Conservation (phyloP, 2,329 filamentous ascomycete genomes). For the Acrocalymma vagum region DNA sequence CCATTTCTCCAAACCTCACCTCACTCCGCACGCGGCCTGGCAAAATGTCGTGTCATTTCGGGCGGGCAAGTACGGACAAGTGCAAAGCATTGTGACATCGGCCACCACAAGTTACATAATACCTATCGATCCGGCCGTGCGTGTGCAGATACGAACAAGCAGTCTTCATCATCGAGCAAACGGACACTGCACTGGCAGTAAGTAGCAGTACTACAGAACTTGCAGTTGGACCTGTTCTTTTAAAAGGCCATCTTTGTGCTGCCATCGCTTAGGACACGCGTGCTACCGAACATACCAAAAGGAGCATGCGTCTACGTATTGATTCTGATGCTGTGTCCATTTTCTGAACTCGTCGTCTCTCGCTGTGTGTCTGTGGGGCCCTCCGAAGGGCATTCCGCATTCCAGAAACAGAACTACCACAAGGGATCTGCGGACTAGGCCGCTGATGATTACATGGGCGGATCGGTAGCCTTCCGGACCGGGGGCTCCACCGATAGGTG, state of each 20-base stretch:
- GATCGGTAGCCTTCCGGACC: slow-evolving; percentile 32
- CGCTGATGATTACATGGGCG: slow-evolving; percentile 32
- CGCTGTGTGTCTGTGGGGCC: neutral
- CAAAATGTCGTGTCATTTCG: slow-evolving; percentile 13
- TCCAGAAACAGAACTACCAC: slow-evolving; percentile 11
- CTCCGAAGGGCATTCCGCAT: slow-evolving; percentile 3
- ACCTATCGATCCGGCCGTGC: slow-evolving; percentile 29
- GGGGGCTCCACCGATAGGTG: slow-evolving; percentile 29
- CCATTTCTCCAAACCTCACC: slow-evolving; percentile 12
- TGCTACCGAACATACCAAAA: slow-evolving; percentile 12
- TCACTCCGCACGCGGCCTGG: slow-evolving; percentile 18
- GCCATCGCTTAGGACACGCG: slow-evolving; percentile 22
- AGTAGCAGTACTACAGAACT: too few relatives aligned
- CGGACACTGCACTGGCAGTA: too few relatives aligned
- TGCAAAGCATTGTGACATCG: slow-evolving; percentile 18
- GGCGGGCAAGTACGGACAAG: slow-evolving; percentile 21
- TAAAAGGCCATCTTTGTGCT: slow-evolving; percentile 17
- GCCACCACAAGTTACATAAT: too few relatives aligned
- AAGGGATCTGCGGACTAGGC: slow-evolving; percentile 26
- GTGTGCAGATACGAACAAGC: slow-evolving; percentile 17
- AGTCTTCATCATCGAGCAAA: too few relatives aligned
- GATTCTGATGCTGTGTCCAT: slow-evolving; percentile 26
- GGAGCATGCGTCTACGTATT: slow-evolving; percentile 23
- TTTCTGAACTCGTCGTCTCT: slow-evolving; percentile 13
- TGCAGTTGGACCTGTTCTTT: too few relatives aligned